These are phyloP conservation scores for Yamadazyma paraphyllophila DNA, from an alignment of 805 yeast species.

Conservation along the genomic window DNA sequence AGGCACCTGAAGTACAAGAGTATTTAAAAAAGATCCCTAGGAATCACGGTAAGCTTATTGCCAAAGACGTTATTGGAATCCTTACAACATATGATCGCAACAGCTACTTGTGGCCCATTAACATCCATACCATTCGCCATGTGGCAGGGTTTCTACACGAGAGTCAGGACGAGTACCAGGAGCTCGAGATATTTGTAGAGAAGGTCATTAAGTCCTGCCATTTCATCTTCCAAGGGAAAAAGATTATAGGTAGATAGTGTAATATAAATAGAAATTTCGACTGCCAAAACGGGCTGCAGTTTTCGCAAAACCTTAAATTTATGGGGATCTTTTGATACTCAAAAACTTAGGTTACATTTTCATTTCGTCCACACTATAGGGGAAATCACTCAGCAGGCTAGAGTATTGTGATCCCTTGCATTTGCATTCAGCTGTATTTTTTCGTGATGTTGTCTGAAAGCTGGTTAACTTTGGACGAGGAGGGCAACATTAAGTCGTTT, in stretches of 20 bases:
- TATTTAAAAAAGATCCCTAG: constrained; percentile 25
- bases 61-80: constrained; percentile 39
- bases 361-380: too few relatives aligned
- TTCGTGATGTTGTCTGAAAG: not conserved
- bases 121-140: constrained; percentile 31
- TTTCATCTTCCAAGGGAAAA: constrained; percentile 15
- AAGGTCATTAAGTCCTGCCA: constrained; percentile 16
- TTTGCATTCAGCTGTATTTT: too few relatives aligned
- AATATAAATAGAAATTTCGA: not conserved
- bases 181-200: constrained; percentile 21
- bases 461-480: constrained; percentile 3
- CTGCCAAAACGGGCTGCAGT: too few relatives aligned
- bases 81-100: constrained; percentile 36
- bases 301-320: too few relatives aligned
- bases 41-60: constrained; percentile 23
- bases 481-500: not conserved
- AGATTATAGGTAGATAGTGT: constrained; percentile 12
- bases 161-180: constrained; percentile 19
- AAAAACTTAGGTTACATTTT: too few relatives aligned
- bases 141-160: constrained; percentile 24
- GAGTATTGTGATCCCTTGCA: not conserved
- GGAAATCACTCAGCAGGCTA: not conserved
- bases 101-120: constrained; percentile 33
- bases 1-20: constrained; percentile 15
- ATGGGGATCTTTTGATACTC: too few relatives aligned